Conservation (phyloP, 352 stramenopile genomes). For the Blastocystis sp. region DNA sequence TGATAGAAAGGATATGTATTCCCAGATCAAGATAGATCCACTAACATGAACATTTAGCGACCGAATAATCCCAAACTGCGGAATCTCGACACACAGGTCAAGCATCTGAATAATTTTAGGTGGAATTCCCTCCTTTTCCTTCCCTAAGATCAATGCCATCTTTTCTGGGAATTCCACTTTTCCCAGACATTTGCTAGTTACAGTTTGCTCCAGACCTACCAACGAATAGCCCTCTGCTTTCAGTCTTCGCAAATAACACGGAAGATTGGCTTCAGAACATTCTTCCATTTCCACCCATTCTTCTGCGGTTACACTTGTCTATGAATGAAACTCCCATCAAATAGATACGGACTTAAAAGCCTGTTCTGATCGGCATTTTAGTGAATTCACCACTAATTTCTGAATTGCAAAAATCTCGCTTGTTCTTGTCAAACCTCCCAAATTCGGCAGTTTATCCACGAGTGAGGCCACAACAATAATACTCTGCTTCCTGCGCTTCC, state of each 20-base stretch:
- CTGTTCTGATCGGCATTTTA: constrained; percentile 71
- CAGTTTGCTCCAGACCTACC: constrained; percentile 77
- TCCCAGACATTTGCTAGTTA: constrained; percentile 72
- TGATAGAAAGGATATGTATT: constrained; percentile 70
- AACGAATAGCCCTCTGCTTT: constrained; percentile 75
- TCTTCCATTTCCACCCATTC: constrained; percentile 80
- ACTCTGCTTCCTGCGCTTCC: neutral
- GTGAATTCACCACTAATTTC: constrained; percentile 73
- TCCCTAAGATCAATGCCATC: constrained; percentile 77
- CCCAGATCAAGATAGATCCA: constrained; percentile 77
- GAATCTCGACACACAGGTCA: constrained; percentile 80
- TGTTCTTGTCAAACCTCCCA: constrained; percentile 76
- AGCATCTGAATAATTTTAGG: constrained; percentile 75
- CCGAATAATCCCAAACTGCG: constrained; percentile 79
- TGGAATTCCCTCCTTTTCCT: constrained; percentile 79
- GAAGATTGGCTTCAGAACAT: constrained; percentile 63
- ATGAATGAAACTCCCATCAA: neutral
- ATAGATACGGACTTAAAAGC: constrained; percentile 66
- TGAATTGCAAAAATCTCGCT: constrained; percentile 80
- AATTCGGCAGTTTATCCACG: constrained; percentile 79
- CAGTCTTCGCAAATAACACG: constrained; percentile 66
- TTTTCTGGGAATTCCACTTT: constrained; percentile 73
- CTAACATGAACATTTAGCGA: constrained; percentile 82
- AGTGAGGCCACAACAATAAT: constrained; percentile 65
- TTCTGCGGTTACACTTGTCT: constrained; percentile 76